phyloP scores from a whole-genome alignment of 352 stramenopile species.

The Plasmopara halstedii region DNA sequence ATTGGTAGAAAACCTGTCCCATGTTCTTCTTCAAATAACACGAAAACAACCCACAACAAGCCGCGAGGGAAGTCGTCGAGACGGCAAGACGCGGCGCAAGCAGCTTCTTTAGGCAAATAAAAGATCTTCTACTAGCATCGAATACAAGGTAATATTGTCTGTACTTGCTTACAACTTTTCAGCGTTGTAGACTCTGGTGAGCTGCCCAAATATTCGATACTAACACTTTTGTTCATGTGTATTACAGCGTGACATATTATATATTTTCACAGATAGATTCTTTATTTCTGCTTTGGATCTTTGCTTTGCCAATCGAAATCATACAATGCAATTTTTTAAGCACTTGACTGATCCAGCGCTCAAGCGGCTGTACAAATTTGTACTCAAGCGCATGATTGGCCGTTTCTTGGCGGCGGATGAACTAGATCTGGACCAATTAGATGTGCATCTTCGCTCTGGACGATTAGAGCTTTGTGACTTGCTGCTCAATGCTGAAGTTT shows the following conservation, averaged over 20 bases:
- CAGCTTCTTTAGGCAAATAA: background rate
- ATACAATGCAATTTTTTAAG: conserved; percentile 85
- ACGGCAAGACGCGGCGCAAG: conserved; percentile 13
- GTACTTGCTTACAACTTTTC: too few relatives aligned
- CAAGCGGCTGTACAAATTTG: conserved; percentile 89
- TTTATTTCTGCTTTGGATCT: conserved; percentile 3
- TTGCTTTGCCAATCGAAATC: background rate
- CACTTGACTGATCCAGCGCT: conserved; percentile 82
- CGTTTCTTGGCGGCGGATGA: conserved; percentile 79
- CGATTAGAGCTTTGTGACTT: conserved; percentile 77
- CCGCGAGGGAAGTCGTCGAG: conserved; percentile 7
- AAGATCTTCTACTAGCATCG: too few relatives aligned
- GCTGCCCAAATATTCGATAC: conserved; percentile 1
- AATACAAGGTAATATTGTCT: too few relatives aligned
- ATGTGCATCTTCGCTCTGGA: conserved; percentile 75
- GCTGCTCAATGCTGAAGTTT: conserved; percentile 63
- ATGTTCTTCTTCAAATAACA: conserved; percentile 20
- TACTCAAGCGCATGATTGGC: conserved; percentile 84
- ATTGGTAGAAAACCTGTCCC: conserved; percentile 8
- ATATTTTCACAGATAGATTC: background rate
- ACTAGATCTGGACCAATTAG: conserved; percentile 79
- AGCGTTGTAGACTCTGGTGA: background rate
- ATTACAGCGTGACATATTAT: conserved; percentile 6
- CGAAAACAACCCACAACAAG: conserved; percentile 25
- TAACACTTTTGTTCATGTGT: conserved; percentile 6